Evolutionary conservation across 805 yeast genomes (phyloP), one percentile per base, ranked within the genome.

Genomic region (Metschnikowia lachancei): DNA sequence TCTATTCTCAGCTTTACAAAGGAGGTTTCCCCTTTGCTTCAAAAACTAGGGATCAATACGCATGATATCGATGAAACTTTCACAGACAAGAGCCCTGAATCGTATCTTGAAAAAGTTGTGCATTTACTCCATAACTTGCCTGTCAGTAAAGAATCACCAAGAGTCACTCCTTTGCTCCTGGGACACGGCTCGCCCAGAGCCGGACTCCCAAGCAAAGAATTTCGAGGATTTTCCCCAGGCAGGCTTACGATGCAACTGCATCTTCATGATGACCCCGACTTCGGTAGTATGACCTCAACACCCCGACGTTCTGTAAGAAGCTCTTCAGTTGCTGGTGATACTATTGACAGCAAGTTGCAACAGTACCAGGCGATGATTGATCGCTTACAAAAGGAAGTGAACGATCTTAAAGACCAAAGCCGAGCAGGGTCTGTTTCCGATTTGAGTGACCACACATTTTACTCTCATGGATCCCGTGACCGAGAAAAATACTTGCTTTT

Each of bases 341-440:
- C 54, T 2, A 58, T 65, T 17, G 61, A 60, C 31, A 43, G 51
- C 10, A 67, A 63, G 37, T 59, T 67, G 17, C 61, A 60, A 12
- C 62, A 64, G 38, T 66, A 66, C 45, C 69, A 66, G 48, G 48
- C 46, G 3, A 52, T 60, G 22, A 66, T 69, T 14, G 67, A 65
- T 41, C 50, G 53, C 14, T 55, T 68, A 9, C 70, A 66, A 45
- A 47, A 49, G 13, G 72, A 69, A 41, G 66, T 68, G 6, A 59
- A 61, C 36, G 63, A 60, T 3, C 57, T 66, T 39, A 62, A 59
- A 33, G 57, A 53, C 13, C 39, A 43, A 16, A 53, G 52, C 36
- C 46, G 52, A 8, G 26, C 30, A 22, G 45, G 46, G 5, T 53
- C 58, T 7, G 16, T 41, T 0, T 42, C 53, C 4, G 56, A 53